A percentile compares a stretch with the other conserved stretches of the same genome.
phyloP scores from a whole-genome alignment of 116 monocot species.

The Zostera marina region DNA sequence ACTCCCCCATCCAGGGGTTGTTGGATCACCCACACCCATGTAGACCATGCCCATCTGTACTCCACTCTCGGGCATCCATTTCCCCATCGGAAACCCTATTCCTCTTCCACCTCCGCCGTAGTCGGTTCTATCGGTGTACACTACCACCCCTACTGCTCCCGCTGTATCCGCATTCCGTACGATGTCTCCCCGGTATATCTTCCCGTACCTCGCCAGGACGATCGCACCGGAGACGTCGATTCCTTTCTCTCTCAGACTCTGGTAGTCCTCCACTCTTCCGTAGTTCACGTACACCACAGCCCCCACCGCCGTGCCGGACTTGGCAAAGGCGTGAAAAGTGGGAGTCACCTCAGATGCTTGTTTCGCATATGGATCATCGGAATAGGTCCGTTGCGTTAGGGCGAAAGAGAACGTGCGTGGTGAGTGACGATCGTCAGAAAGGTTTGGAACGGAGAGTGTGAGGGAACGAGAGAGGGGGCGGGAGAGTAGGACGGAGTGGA shows the following conservation, averaged over 20 bases:
- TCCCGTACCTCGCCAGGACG: conserved; percentile 53
- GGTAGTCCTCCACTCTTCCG: conserved; percentile 54
- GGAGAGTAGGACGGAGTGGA: conserved; percentile 35
- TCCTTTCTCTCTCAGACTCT: conserved; percentile 19
- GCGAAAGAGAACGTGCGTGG: conserved; percentile 12
- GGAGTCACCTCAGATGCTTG: conserved; percentile 30
- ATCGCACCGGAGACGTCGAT: conserved; percentile 40
- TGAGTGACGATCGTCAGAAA: neutral
- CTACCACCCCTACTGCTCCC: conserved; percentile 43
- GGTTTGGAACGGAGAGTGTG: neutral
- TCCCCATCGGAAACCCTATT: conserved; percentile 34
- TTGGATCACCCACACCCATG: conserved; percentile 48
- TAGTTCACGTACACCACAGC: conserved; percentile 63
- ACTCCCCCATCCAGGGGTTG: conserved; percentile 77
- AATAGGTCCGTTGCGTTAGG: conserved; percentile 32
- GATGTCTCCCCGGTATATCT: conserved; percentile 76
- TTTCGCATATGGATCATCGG: conserved; percentile 28
- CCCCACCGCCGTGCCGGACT: conserved; percentile 46
- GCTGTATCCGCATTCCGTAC: conserved; percentile 47
- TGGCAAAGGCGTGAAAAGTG: conserved; percentile 67
- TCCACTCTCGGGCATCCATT: conserved; percentile 56
- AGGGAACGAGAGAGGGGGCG: conserved; percentile 56
- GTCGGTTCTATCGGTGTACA: conserved; percentile 48
- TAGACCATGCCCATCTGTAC: conserved; percentile 57
- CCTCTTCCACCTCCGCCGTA: conserved; percentile 18